Evolutionary conservation across 2,329 filamentous ascomycete species (phyloP), one percentile per base, ranked within the genome.

Genomic region (Xylaria digitata): DNA sequence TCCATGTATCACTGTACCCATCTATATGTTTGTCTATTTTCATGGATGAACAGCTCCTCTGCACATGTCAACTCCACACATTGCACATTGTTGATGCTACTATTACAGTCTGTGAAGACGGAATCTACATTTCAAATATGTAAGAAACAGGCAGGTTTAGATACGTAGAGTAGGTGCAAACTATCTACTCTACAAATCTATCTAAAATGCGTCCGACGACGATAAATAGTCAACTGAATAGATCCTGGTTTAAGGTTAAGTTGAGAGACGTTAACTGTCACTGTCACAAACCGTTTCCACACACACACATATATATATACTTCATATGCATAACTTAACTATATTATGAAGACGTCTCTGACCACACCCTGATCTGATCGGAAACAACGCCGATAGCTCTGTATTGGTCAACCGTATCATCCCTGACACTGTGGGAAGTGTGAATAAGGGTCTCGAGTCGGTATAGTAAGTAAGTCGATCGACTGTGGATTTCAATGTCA

Each of bases 371-470:
- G 34, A 59, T 13, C 32, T 26, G 46, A 61, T 61, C 63, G 19
- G 37, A 53, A 61, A n/a, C 6, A n/a, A 19, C 19, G 49, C 49
- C 17, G 30, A 21, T 21, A 30, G n/a, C 17, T 62, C 43, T 56
- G 21, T 45, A 32, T 30, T 37, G 37, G 37, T 15, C 11, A 26
- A 21, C 6, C 43, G 42, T 45, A 21, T 34, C 34, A 45, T 37
- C 34, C 8, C 8, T 61, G 50, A 34, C 50, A 37, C 56, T 30
- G 61, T 48, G 54, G 37, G 3, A 50, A 50, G 13, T 21, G 42
- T 21, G 19, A 32, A 58, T 66, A 61, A 46, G 63, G 63, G 52
- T 65, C 63, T 30, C 54, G 37, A 40, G 52, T 54, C 9, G 21
- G 15, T 21, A 40, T 45, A 37, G 7, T 63, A 42, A 43, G 40